phyloP scores from a whole-genome alignment of 225 moss, liverwort and hornwort species.

The Lunularia cruciata region DNA sequence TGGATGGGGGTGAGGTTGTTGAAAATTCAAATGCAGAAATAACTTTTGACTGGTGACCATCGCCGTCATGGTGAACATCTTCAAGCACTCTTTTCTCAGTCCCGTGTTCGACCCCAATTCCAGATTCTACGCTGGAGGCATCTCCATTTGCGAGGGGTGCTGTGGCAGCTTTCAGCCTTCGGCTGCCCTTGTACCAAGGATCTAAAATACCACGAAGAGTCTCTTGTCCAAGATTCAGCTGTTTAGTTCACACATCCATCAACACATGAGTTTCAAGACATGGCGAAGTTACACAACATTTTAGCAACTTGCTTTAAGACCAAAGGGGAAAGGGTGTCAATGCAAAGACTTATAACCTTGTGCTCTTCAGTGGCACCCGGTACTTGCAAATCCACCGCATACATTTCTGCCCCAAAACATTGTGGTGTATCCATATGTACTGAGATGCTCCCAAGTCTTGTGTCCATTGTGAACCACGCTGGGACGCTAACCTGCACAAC shows the following conservation, averaged over 20 bases:
- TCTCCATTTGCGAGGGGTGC: slow-evolving; percentile 68
- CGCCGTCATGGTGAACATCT: slow-evolving; percentile 53
- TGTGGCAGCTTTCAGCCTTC: slow-evolving; percentile 43
- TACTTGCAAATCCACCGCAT: slow-evolving; percentile 82
- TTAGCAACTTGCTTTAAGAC: background rate
- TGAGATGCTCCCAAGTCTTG: slow-evolving; percentile 89
- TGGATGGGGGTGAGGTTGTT: slow-evolving; percentile 71
- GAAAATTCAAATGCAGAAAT: slow-evolving; percentile 78
- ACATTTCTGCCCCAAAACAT: slow-evolving; percentile 94
- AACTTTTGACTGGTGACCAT: slow-evolving; percentile 48
- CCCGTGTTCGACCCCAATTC: slow-evolving; percentile 55
- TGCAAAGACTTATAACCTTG: slow-evolving; percentile 48
- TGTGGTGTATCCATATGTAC: slow-evolving; percentile 89
- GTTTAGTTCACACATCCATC: slow-evolving; percentile 2
- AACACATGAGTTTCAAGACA: background rate
- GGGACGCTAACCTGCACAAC: slow-evolving; percentile 82
- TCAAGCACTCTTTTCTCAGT: slow-evolving; percentile 52
- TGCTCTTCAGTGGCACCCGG: slow-evolving; percentile 83
- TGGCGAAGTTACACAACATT: too few species aligned
- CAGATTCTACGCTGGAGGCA: slow-evolving; percentile 47
- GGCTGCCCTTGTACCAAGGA: slow-evolving; percentile 63
- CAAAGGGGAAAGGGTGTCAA: too few species aligned
- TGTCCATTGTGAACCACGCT: slow-evolving; percentile 95
- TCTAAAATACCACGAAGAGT: slow-evolving; percentile 76
- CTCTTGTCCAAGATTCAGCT: slow-evolving; percentile 87